Evolutionary conservation across 2,329 filamentous ascomycete species (phyloP).

Genomic region (Cladophialophora psammophila): DNA sequence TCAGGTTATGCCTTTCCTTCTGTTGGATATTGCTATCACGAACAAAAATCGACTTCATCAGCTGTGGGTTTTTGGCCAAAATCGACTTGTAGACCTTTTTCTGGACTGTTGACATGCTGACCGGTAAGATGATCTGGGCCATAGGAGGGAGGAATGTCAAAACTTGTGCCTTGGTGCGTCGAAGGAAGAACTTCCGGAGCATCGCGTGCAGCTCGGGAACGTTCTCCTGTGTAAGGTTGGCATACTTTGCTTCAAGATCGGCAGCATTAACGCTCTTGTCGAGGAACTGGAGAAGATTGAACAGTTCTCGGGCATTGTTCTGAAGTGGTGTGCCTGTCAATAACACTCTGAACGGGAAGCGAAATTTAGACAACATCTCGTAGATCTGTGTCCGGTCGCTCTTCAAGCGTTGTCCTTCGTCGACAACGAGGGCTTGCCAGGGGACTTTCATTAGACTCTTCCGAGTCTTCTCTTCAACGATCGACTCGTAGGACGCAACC

Average conservation of each 20-base stretch:
- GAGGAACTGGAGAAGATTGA: conserved; percentile 95
- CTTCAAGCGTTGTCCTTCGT: conserved; percentile 94
- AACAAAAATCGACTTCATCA: conserved; percentile 84
- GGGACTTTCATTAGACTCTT: conserved; percentile 72
- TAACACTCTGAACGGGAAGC: conserved; percentile 81
- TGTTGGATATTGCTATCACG: conserved; percentile 65
- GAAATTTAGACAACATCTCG: conserved; percentile 72
- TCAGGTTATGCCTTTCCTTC: conserved; percentile 81
- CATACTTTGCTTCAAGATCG: conserved; percentile 76
- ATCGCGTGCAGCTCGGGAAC: conserved; percentile 80
- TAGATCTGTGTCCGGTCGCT: conserved; percentile 89
- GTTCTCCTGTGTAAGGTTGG: conserved; percentile 81
- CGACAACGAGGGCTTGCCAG: conserved; percentile 89
- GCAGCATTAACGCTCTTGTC: conserved; percentile 75
- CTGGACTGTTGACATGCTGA: conserved; percentile 94
- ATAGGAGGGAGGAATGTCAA: conserved; percentile 91
- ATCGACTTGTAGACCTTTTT: conserved; percentile 96
- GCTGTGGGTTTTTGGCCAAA: conserved; percentile 83
- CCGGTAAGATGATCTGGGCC: conserved; percentile 91
- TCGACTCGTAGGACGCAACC: conserved; percentile 92
- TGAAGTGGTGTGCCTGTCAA: conserved; percentile 84
- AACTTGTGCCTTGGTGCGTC: conserved; percentile 87
- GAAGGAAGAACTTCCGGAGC: conserved; percentile 75
- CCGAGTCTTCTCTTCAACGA: conserved; percentile 73
- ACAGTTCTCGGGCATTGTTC: conserved; percentile 89